A percentile compares a stretch with the other conserved stretches of the same genome.
phyloP scores from a whole-genome alignment of 306 rosid genomes.

The Cyclanthera cordifolia region DNA sequence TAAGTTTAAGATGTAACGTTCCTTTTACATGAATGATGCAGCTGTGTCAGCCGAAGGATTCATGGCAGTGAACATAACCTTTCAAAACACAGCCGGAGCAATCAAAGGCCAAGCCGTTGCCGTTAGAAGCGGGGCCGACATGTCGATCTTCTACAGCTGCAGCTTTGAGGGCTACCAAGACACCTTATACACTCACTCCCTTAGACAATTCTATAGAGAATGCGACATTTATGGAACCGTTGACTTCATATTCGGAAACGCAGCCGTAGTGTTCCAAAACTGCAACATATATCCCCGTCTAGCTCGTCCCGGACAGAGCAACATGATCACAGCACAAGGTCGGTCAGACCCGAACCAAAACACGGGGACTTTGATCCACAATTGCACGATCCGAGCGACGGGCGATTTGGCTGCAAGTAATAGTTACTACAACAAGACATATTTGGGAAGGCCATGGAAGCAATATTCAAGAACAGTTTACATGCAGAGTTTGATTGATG shows the following conservation, averaged over 20 bases:
- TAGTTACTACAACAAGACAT: slow-evolving; percentile 11
- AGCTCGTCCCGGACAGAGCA: slow-evolving; percentile 13
- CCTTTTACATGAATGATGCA: slow-evolving; percentile 11
- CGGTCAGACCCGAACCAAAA: slow-evolving; percentile 25
- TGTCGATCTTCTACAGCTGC: slow-evolving; percentile 26
- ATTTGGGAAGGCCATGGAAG: slow-evolving; percentile 40
- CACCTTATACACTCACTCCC: slow-evolving; percentile 32
- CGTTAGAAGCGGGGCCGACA: slow-evolving; percentile 23
- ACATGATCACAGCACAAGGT: slow-evolving; percentile 26
- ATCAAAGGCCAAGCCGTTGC: slow-evolving; percentile 38
- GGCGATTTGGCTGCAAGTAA: slow-evolving; percentile 18
- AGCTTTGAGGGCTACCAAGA: slow-evolving; percentile 37
- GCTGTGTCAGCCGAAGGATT: slow-evolving; percentile 27
- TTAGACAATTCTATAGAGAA: slow-evolving; percentile 32
- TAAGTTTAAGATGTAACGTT: not conserved
- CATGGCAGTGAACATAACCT: slow-evolving; percentile 21
- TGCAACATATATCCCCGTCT: slow-evolving; percentile 28
- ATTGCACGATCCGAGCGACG: slow-evolving; percentile 22
- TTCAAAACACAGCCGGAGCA: slow-evolving; percentile 32
- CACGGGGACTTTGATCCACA: slow-evolving; percentile 30
- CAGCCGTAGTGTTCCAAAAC: slow-evolving; percentile 26
- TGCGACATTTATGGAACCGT: slow-evolving; percentile 36
- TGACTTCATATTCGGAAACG: slow-evolving; percentile 35
- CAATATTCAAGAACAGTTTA: slow-evolving; percentile 24
- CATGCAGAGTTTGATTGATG: slow-evolving; percentile 26